Evolutionary conservation across 352 stramenopile genomes (phyloP), one percentile per base, ranked within the genome.

Genomic region (Synura sp.): DNA sequence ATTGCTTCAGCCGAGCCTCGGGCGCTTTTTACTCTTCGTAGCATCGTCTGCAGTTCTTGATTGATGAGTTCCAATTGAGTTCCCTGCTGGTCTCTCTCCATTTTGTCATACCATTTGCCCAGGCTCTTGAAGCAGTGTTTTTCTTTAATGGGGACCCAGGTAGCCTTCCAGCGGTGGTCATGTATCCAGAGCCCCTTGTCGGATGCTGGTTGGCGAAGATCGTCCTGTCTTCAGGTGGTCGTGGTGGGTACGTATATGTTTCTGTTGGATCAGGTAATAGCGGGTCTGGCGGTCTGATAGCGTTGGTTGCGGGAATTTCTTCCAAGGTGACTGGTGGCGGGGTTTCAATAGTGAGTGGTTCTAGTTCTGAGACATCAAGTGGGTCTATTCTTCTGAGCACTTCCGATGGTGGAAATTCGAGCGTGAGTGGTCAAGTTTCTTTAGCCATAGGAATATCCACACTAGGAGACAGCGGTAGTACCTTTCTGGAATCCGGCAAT

Each of bases 211-310:
- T n/a, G n/a, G n/a, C n/a, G n/a, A n/a, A n/a, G n/a, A n/a, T n/a
- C n/a, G n/a, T n/a, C n/a, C n/a, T n/a, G n/a, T 44, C 38, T 7
- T 71, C 67, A 1, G 12, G n/a, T 38, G 85, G 84, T 33, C 60
- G 73, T 49, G 85, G 80, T 59, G 86, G 86, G 27, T 82, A 75
- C 42, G 82, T 89, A 53, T 57, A 70, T 25, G 35, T 88, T 32
- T 80, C 79, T 29, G 85, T 88, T 17, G 86, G 86, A 25, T 76
- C 81, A 44, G 90, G 91, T 41, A 85, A 93, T 80, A 86, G 87
- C 34, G 90, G 89, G 29, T 85, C 92, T 82, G 93, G 93, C 35
- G 92, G 91, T 4, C 73, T 88, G 7, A 79, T 97, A 0, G 83
- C 83, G 9, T 55, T 95, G n/a, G 80, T 86, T 75, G 86, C 91